Evolutionary conservation across 75 land plant genomes (phyloP).

Genomic region (Larix kaempferi): DNA sequence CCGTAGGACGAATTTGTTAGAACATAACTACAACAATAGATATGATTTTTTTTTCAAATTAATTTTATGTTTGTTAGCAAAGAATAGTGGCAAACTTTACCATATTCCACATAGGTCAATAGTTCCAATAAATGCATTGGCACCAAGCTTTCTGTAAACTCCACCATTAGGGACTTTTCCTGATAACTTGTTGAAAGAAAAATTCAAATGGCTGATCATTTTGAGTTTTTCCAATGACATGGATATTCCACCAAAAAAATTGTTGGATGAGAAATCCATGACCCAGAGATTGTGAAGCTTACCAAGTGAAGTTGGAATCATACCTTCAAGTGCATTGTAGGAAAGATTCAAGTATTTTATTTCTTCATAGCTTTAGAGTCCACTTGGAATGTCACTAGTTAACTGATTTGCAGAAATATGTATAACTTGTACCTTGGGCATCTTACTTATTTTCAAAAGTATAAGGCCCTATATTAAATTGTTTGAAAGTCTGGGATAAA

Average conservation of each 20-base stretch:
- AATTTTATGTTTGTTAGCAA: neutral
- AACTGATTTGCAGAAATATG: neutral
- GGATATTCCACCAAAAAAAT: constrained; percentile 33
- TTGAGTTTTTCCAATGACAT: constrained; percentile 13
- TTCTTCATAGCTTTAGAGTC: neutral
- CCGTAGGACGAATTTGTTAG: too few relatives aligned
- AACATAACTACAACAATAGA: too few relatives aligned
- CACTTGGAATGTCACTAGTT: neutral
- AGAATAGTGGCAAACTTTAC: neutral
- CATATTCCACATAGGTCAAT: constrained; percentile 13
- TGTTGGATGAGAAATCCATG: constrained; percentile 28
- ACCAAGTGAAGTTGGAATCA: constrained; percentile 21
- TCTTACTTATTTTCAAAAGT: too few relatives aligned
- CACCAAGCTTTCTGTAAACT: constrained; percentile 9
- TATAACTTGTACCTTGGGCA: neutral
- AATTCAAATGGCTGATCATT: constrained; percentile 12
- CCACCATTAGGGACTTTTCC: constrained; percentile 37
- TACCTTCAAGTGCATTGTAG: constrained; percentile 16
- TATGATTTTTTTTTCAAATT: neutral
- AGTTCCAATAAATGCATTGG: constrained; percentile 16
- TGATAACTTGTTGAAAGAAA: constrained; percentile 36
- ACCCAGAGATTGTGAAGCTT: constrained; percentile 8
- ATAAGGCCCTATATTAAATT: too few relatives aligned
- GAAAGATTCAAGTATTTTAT: too few relatives aligned
- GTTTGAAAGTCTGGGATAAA: too few relatives aligned